Conservation (phyloP, 2,329 filamentous ascomycete genomes). For the Paraconiothyrium sp. region DNA sequence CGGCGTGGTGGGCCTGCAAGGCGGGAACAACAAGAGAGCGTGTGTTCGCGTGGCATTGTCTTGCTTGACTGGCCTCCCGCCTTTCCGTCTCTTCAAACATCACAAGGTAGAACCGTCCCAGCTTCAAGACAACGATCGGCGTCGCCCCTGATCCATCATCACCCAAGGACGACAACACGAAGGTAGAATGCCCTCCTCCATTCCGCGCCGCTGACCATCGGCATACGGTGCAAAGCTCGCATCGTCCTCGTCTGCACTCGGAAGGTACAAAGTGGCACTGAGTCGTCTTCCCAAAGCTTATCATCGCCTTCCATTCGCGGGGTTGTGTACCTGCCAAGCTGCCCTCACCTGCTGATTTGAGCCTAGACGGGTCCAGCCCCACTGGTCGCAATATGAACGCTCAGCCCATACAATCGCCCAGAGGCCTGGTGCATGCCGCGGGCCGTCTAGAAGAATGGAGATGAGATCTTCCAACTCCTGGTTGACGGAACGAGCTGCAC, state of each 20-base stretch:
- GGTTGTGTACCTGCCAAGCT: conserved; percentile 13
- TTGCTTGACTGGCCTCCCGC: too few relatives aligned
- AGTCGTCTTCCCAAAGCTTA: not conserved
- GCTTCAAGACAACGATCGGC: not conserved
- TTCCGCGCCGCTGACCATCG: not conserved
- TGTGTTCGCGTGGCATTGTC: too few relatives aligned
- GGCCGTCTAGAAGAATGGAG: not conserved
- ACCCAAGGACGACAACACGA: not conserved
- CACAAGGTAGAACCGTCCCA: not conserved
- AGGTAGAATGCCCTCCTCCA: too few relatives aligned
- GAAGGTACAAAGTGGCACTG: conserved; percentile 3
- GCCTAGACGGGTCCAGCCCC: not conserved
- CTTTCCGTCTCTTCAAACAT: not conserved
- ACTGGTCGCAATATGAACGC: conserved; percentile 4
- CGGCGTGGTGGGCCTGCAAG: not conserved
- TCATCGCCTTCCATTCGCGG: conserved; percentile 15
- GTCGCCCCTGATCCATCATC: not conserved
- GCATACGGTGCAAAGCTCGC: not conserved
- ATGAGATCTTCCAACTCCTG: not conserved
- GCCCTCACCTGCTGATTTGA: not conserved
- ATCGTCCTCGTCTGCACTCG: not conserved
- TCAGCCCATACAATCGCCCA: not conserved
- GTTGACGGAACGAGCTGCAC: not conserved
- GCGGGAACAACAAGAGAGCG: too few relatives aligned
- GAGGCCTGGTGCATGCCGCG: not conserved